Base-by-base conservation (phyloP, 352 stramenopile genomes). In the Thraustochytrium sp. region DNA sequence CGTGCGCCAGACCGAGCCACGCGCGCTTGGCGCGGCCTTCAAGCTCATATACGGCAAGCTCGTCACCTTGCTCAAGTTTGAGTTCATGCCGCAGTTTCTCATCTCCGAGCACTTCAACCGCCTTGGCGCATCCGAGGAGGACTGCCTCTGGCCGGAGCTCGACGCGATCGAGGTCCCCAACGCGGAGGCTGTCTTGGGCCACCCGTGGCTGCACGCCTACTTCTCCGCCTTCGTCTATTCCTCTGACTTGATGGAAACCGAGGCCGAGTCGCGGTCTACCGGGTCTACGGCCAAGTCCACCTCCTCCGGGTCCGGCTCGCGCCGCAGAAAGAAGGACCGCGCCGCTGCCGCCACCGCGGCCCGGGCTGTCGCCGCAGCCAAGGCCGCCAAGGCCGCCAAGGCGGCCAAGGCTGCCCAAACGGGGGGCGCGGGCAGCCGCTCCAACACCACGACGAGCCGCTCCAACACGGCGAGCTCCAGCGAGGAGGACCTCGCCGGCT, bases 61-160 rank as follows among this genome's bases (percentile, higher is more conserved):
- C 23, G 37, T 80, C 31, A 64, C 68, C n/a, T 44, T 46, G 13
- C 68, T 80, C 46, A 80, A 80, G 68, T 80, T 80, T 75, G 68
- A 80, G 26, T 80, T 80, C 53, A 80, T 80, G 68, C 68, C 68
- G 18, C 68, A 80, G 36, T 80, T 80, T 31, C 68, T 80, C 46
- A 42, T 80, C 4, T 80, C 68, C 18, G 36, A 80, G 44, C 31
- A 68, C 21, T 80, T 80, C 29, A 51, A 29, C 21, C 31, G 53
- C 34, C 68, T 80, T 5, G 68, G 34, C 34, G 31, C n/a, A 8
- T 11, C 54, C 26, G 3, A 51, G 8, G 38, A 53, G 16, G 62
- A 75, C 21, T 54, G 31, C 16, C 21, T 75, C 38, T 49, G 38
- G 62, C 31, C 38, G 21, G 38, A 54, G 18, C 8, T 75, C 9